Conservation (phyloP, 345 rosid species). For the Physaria fendleri region DNA sequence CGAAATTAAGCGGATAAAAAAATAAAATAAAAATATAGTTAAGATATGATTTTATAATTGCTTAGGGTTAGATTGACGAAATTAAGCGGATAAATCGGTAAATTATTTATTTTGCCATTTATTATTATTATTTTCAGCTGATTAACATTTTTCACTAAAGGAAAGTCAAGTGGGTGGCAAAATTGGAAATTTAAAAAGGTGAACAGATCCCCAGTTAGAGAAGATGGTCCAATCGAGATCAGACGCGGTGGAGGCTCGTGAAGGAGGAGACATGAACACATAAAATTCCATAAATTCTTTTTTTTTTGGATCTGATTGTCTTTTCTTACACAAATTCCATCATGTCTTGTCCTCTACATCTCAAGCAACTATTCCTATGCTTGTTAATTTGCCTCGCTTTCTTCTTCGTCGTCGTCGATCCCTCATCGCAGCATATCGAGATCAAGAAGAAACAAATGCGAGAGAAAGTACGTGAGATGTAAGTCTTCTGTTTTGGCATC, state of each 20-base stretch:
- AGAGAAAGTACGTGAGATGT: constrained; percentile 84
- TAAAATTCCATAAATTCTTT: background rate
- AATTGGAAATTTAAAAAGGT: background rate
- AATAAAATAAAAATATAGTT: too few species aligned
- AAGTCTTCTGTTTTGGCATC: constrained; percentile 21
- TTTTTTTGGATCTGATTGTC: constrained; percentile 1
- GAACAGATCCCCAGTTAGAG: constrained; percentile 4
- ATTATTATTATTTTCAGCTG: too few species aligned
- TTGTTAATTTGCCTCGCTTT: constrained; percentile 38
- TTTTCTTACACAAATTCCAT: background rate
- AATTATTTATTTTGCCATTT: too few species aligned
- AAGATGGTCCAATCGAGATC: constrained; percentile 11
- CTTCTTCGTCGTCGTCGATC: constrained; percentile 29
- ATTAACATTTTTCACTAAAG: too few species aligned
- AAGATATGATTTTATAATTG: background rate
- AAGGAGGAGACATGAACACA: background rate
- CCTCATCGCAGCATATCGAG: constrained; percentile 35
- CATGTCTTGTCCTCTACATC: constrained; percentile 8
- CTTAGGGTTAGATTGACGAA: too few species aligned
- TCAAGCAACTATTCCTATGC: constrained; percentile 28
- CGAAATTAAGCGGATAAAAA: too few species aligned
- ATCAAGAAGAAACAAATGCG: constrained; percentile 63
- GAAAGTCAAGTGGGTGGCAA: background rate
- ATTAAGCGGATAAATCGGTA: too few species aligned
- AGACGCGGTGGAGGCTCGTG: background rate